phyloP scores from a whole-genome alignment of 164 flowering plant species.

The Chimonanthus praecox region DNA sequence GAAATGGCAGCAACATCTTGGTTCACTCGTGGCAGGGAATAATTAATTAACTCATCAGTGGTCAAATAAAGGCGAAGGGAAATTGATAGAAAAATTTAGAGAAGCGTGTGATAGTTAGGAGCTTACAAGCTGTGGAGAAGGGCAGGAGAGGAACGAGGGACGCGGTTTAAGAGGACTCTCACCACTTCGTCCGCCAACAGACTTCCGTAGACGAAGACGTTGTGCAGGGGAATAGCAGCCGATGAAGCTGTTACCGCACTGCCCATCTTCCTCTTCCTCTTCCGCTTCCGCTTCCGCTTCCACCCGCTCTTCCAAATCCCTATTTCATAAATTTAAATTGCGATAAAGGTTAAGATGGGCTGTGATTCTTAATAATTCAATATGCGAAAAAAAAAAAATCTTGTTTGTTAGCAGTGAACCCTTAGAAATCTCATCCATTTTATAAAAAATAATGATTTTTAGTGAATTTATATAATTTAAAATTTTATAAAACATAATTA shows the following conservation, averaged over 20 bases:
- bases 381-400: too few relatives aligned
- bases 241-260: neutral
- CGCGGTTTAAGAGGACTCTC: slow-evolving; percentile 55
- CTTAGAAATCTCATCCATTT: too few relatives aligned
- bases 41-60: neutral
- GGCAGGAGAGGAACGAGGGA: slow-evolving; percentile 64
- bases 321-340: too few relatives aligned
- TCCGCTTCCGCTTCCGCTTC: neutral
- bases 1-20: neutral
- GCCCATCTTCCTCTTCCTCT: neutral
- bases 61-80: neutral
- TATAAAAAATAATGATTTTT: too few relatives aligned
- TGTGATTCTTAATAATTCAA: too few relatives aligned
- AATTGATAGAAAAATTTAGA: neutral
- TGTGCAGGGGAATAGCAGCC: slow-evolving; percentile 20
- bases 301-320: too few relatives aligned
- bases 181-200: slow-evolving; percentile 79
- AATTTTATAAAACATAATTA: too few relatives aligned
- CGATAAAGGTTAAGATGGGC: too few relatives aligned
- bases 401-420: too few relatives aligned
- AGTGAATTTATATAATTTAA: too few relatives aligned
- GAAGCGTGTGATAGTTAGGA: slow-evolving; percentile 31
- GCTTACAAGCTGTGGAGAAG: slow-evolving; percentile 48
- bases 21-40: too few relatives aligned
- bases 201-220: slow-evolving; percentile 91